These are phyloP conservation scores for Simplicillium aogashimaense DNA, from an alignment of 2,329 filamentous ascomycete species.

Conservation along the genomic window DNA sequence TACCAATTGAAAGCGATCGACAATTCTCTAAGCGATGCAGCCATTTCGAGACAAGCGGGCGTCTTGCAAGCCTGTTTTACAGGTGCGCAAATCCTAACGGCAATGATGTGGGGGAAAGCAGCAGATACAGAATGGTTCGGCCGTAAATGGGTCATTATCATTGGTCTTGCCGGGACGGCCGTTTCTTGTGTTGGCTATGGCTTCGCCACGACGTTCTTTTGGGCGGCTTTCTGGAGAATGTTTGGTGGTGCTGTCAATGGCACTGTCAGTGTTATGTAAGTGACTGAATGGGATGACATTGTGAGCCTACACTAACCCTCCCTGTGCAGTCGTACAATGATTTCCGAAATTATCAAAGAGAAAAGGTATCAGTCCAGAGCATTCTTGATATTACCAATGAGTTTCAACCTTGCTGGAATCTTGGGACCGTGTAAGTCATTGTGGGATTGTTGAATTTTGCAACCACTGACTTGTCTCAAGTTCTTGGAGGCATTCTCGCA, in stretches of 20 bases:
- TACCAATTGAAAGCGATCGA: slow-evolving; percentile 63
- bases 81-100: slow-evolving; percentile 62
- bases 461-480: slow-evolving; percentile 13
- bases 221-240: slow-evolving; percentile 55
- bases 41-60: slow-evolving; percentile 59
- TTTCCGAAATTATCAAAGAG: slow-evolving; percentile 37
- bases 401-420: slow-evolving; percentile 36
- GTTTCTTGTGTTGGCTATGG: slow-evolving; percentile 63
- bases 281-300: slow-evolving; percentile 3
- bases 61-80: slow-evolving; percentile 64
- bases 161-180: slow-evolving; percentile 58
- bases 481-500: slow-evolving; percentile 57
- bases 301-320: slow-evolving; percentile 2
- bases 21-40: slow-evolving; percentile 38
- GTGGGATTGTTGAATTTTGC: background rate
- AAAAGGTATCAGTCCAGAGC: slow-evolving; percentile 37
- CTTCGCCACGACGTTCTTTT: slow-evolving; percentile 55
- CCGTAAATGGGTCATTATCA: slow-evolving; percentile 59
- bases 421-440: slow-evolving; percentile 30
- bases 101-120: slow-evolving; percentile 62
- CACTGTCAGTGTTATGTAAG: slow-evolving; percentile 38
- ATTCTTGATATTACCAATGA: slow-evolving; percentile 36
- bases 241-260: slow-evolving; percentile 50
- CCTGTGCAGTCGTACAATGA: slow-evolving; percentile 29
- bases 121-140: slow-evolving; percentile 50